Conservation (phyloP, 176 grass and related monocot genomes). For the Zea luxurians region DNA sequence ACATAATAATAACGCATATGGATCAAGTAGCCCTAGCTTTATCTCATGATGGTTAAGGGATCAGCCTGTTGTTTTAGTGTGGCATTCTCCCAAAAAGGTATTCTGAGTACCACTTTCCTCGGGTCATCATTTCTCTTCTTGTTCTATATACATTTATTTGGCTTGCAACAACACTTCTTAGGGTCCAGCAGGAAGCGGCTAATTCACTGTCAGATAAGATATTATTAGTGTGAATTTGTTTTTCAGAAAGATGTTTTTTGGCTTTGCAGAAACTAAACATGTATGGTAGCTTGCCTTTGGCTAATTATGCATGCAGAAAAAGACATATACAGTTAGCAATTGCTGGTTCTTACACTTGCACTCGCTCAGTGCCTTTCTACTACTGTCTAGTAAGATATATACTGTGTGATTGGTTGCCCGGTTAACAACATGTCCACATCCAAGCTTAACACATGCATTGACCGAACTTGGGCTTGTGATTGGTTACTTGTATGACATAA, state of each 20-base stretch:
- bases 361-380: not conserved
- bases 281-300: not conserved
- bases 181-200: not conserved
- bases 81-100: conserved; percentile 18
- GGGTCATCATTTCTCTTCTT: not conserved
- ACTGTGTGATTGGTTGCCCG: too few species aligned
- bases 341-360: not conserved
- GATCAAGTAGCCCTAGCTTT: conserved; percentile 36
- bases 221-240: not conserved
- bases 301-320: not conserved
- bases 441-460: too few species aligned
- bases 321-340: not conserved
- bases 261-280: not conserved
- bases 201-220: not conserved
- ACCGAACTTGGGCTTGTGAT: too few species aligned
- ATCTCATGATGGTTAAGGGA: conserved; percentile 15
- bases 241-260: not conserved
- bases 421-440: too few species aligned
- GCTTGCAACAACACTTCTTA: not conserved
- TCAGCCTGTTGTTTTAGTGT: conserved; percentile 7
- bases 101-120: conserved; percentile 30
- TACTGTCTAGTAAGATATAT: not conserved
- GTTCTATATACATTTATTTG: not conserved
- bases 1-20: conserved; percentile 13
- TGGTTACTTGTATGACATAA: too few species aligned